A percentile compares a stretch with the other conserved stretches of the same genome.
phyloP scores from a whole-genome alignment of 345 rosid genomes.

The Carallia brachiata region DNA sequence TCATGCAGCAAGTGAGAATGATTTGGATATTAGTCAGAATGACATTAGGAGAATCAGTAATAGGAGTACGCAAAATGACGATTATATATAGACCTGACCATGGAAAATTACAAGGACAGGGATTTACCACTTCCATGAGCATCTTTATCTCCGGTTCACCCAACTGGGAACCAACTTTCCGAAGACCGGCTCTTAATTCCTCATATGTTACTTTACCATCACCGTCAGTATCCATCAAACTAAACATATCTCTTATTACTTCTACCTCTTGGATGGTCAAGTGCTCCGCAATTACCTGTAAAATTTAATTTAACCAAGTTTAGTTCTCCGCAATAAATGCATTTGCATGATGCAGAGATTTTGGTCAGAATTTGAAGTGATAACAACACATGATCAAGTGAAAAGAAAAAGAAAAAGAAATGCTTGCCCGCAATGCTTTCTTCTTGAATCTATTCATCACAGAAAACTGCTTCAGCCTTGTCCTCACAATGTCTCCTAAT shows the following conservation, averaged over 20 bases:
- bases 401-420: constrained; percentile 3
- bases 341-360: not conserved
- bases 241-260: constrained; percentile 87
- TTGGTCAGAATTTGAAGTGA: constrained; percentile 5
- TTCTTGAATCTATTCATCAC: constrained; percentile 95
- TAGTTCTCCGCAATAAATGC: constrained; percentile 4
- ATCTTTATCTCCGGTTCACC: constrained; percentile 92
- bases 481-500: constrained; percentile 88
- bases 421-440: constrained; percentile 79
- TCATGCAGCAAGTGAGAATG: not conserved
- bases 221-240: constrained; percentile 80
- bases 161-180: constrained; percentile 84
- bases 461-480: constrained; percentile 92
- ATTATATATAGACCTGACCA: not conserved
- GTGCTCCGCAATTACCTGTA: constrained; percentile 94
- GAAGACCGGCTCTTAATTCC: constrained; percentile 88
- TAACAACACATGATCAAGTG: not conserved
- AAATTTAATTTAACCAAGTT: constrained; percentile 20
- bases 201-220: constrained; percentile 81
- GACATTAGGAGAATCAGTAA: not conserved
- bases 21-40: constrained; percentile 3
- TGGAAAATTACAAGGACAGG: constrained; percentile 1
- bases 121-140: constrained; percentile 96
- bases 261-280: constrained; percentile 82
- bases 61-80: not conserved